These are phyloP conservation scores for Podaxis sp. DNA, from an alignment of 768 basidiomycete species.

Conservation along the genomic window DNA sequence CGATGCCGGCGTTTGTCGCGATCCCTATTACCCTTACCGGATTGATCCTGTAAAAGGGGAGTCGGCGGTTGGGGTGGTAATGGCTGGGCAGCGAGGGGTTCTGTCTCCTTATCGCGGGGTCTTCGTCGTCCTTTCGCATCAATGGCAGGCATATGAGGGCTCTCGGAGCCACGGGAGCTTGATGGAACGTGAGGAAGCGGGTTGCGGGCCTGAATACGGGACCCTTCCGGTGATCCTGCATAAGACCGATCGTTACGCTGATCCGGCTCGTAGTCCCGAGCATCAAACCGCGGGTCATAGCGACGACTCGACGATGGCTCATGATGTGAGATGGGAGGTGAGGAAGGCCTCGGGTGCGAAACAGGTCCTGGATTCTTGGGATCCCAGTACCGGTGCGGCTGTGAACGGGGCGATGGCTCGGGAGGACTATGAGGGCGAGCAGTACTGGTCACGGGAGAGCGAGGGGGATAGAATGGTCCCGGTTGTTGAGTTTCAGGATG, in stretches of 20 bases:
- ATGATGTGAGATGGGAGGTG: slow-evolving; percentile 30
- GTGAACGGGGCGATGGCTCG: slow-evolving; percentile 62
- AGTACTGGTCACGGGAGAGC: slow-evolving; percentile 33
- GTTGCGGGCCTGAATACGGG: slow-evolving; percentile 32
- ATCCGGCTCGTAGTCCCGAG: slow-evolving; percentile 45
- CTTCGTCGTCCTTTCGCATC: slow-evolving; percentile 50
- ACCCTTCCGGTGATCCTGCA: slow-evolving; percentile 47
- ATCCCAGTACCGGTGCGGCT: slow-evolving; percentile 59
- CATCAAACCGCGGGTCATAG: slow-evolving; percentile 66
- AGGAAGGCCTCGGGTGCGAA: slow-evolving; percentile 30
- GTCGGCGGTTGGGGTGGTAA: slow-evolving; percentile 14
- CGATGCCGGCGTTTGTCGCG: slow-evolving; percentile 18
- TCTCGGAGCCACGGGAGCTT: slow-evolving; percentile 55
- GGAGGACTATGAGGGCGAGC: slow-evolving; percentile 50
- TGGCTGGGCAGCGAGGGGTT: slow-evolving; percentile 8
- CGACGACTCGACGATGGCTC: slow-evolving; percentile 41
- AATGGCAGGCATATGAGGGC: slow-evolving; percentile 46
- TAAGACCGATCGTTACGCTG: slow-evolving; percentile 32
- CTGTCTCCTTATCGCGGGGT: slow-evolving; percentile 31
- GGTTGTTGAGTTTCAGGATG: slow-evolving; percentile 34
- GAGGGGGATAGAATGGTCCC: slow-evolving; percentile 38
- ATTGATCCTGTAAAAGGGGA: slow-evolving; percentile 11
- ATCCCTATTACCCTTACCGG: slow-evolving; percentile 5
- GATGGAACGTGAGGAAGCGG: slow-evolving; percentile 32
- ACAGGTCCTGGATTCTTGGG: slow-evolving; percentile 45